A percentile compares a stretch with the other conserved stretches of the same genome.
These are phyloP conservation scores for Pelargonium nanum DNA, from an alignment of 345 rosid genomes.

Conservation along the genomic window DNA sequence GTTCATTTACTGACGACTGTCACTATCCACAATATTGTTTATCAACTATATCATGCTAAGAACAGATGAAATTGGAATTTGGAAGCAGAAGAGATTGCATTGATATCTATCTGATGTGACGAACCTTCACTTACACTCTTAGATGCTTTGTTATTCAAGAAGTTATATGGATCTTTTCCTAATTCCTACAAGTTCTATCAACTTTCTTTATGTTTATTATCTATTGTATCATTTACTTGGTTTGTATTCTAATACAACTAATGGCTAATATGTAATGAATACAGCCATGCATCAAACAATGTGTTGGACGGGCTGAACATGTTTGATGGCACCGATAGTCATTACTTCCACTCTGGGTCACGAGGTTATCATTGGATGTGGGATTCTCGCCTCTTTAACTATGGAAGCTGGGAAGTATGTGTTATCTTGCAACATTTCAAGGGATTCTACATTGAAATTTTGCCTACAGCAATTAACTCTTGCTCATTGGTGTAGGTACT, in stretches of 20 bases:
- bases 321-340: conserved; percentile 95
- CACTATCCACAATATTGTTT: not conserved
- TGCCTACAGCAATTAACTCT: not conserved
- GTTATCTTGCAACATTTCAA: conserved; percentile 6
- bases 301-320: conserved; percentile 86
- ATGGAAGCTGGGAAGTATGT: conserved; percentile 96
- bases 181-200: not conserved
- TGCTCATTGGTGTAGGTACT: conserved; percentile 44
- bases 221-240: not conserved
- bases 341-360: conserved; percentile 80
- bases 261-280: conserved; percentile 9
- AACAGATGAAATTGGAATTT: not conserved
- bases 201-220: not conserved
- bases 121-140: not conserved
- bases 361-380: conserved; percentile 95
- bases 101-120: no score
- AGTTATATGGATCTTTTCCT: not conserved
- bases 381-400: conserved; percentile 98
- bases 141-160: not conserved
- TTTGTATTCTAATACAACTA: not conserved
- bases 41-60: not conserved
- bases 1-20: not conserved
- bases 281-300: conserved; percentile 89
- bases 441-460: not conserved
- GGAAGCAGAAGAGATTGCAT: not conserved